phyloP scores from a whole-genome alignment of 2,329 filamentous ascomycete species.

The Trichoderma pleuroti region DNA sequence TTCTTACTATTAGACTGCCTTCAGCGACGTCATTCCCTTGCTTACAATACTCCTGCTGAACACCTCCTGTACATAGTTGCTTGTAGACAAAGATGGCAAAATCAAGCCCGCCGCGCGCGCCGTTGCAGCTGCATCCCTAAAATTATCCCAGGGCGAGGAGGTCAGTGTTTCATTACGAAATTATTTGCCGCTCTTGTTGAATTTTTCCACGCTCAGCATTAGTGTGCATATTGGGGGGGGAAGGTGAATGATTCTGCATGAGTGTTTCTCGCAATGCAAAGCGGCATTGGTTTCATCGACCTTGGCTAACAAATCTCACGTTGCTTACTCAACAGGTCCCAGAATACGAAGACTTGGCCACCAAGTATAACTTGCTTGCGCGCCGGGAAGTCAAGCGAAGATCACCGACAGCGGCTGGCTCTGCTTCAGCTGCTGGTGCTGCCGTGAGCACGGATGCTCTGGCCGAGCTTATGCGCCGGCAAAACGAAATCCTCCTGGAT shows the following conservation, averaged over 20 bases:
- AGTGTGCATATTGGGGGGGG: neutral
- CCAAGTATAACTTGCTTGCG: conserved; percentile 18
- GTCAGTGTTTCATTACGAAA: conserved; percentile 12
- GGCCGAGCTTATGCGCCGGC: conserved; percentile 18
- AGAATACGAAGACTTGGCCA: conserved; percentile 18
- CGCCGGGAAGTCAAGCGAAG: conserved; percentile 19
- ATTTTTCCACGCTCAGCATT: neutral
- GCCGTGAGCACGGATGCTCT: conserved; percentile 12
- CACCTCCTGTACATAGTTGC: conserved; percentile 19
- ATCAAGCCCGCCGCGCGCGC: conserved; percentile 21
- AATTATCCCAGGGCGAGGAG: conserved; percentile 19
- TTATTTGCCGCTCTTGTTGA: neutral
- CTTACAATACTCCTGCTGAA: conserved; percentile 17
- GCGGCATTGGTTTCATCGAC: neutral
- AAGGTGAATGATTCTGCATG: neutral
- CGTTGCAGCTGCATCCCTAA: conserved; percentile 20
- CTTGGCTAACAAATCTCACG: neutral
- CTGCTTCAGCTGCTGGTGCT: neutral
- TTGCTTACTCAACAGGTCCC: neutral
- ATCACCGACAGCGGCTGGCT: neutral
- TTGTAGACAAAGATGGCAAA: conserved; percentile 21
- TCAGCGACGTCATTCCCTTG: neutral
- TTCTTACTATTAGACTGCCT: neutral
- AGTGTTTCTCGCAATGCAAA: neutral
- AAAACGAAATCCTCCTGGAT: conserved; percentile 20